Evolutionary conservation across 768 basidiomycete species (phyloP), one percentile per base, ranked within the genome.

Genomic region (Psilocybe cyanescens): DNA sequence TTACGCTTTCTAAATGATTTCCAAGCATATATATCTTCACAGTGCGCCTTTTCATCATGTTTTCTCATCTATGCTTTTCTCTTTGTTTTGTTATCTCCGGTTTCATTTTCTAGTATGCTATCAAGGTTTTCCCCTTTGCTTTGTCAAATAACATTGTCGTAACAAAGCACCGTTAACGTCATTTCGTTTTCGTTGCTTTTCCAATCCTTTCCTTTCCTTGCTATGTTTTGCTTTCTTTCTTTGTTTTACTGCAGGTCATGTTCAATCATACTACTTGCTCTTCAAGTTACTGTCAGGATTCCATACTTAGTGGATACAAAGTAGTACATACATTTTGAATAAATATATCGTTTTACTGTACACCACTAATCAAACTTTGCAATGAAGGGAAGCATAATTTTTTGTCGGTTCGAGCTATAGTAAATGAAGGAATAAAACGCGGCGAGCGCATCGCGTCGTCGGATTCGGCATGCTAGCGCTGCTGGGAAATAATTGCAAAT

Each of bases 111-210:
- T 4, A 29, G 8, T 24, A 54, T 35, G 44, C 48, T 61, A 8
- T 57, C 56, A 12, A 31, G 41, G 17, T 46, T 30, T 59, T 45
- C 29, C 53, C 46, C n/a, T 39, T 31, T 51, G 54, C 54, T 60
- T 50, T 60, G 41, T 44, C 45, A 39, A 37, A 24, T 33, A 45
- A 16, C 28, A 24, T 47, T 17, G 12, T 29, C 39, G 39, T 24
- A 17, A 31, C 41, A 29, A 37, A 50, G 39, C 45, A 39, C 11
- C 19, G 11, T 47, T 58, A 50, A 47, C 37, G 44, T 60, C 41
- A 5, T n/a, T 44, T 16, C 41, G 11, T 48, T 45, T 31, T 57
- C 31, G 14, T 52, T 57, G 17, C 31, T 58, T 48, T 47, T 28
- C 17, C 35, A 12, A 37, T 50, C 9, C 16, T 19, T 45, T 12